Evolutionary conservation across 1,284 basidiomycete species (phyloP).

Genomic region (Abortiporus biennis): DNA sequence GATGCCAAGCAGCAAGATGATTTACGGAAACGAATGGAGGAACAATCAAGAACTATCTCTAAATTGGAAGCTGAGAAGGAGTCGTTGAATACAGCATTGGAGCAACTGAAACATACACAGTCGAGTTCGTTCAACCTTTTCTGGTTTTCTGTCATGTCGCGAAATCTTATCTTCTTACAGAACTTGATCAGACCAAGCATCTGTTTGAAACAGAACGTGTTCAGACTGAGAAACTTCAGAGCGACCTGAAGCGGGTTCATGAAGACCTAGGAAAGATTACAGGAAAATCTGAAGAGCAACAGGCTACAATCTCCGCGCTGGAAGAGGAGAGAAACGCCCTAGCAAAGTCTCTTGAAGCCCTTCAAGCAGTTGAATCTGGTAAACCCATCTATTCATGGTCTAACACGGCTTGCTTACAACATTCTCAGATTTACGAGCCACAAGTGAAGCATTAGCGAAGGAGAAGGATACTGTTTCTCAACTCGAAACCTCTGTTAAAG

Average conservation of each 20-base stretch:
- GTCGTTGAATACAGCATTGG: constrained; percentile 45
- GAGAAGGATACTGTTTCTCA: neutral
- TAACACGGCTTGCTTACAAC: neutral
- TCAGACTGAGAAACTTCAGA: constrained; percentile 13
- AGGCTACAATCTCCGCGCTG: constrained; percentile 6
- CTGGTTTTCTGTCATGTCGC: neutral
- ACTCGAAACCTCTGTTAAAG: neutral
- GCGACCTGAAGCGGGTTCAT: constrained; percentile 11
- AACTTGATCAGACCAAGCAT: constrained; percentile 17
- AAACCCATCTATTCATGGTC: constrained; percentile 10
- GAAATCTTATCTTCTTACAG: constrained; percentile 6
- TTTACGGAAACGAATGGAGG: constrained; percentile 33
- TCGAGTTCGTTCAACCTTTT: constrained; percentile 33
- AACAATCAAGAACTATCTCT: constrained; percentile 59
- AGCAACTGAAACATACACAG: constrained; percentile 33
- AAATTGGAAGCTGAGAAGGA: constrained; percentile 68
- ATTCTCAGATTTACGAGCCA: constrained; percentile 1
- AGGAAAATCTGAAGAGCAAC: constrained; percentile 10
- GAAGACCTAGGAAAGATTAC: constrained; percentile 10
- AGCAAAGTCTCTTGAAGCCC: constrained; percentile 23
- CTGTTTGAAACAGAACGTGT: constrained; percentile 20
- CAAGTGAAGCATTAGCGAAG: constrained; percentile 9
- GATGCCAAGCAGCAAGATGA: constrained; percentile 31
- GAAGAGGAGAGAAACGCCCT: constrained; percentile 19
- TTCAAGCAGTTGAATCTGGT: constrained; percentile 30